Evolutionary conservation across 2,329 filamentous ascomycete species (phyloP).

Genomic region (Camillea tinctor): DNA sequence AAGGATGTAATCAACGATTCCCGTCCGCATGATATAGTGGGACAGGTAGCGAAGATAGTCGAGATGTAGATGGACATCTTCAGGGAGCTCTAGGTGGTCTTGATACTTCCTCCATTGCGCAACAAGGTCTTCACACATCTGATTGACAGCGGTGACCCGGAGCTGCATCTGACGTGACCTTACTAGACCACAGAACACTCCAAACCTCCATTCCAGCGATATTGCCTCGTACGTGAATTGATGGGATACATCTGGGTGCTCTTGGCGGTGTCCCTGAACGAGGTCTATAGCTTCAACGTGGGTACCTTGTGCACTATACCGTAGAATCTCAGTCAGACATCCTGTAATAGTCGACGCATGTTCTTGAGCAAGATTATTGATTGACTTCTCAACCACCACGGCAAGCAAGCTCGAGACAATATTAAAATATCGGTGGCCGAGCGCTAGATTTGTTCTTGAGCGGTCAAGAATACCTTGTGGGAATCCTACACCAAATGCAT

Average conservation of each 20-base stretch:
- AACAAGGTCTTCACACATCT: slow-evolving; percentile 71
- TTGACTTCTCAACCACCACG: slow-evolving; percentile 53
- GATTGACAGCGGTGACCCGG: slow-evolving; percentile 73
- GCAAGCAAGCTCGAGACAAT: slow-evolving; percentile 43
- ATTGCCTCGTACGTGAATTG: slow-evolving; percentile 50
- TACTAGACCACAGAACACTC: slow-evolving; percentile 68
- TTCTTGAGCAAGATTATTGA: slow-evolving; percentile 50
- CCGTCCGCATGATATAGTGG: slow-evolving; percentile 65
- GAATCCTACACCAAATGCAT: slow-evolving; percentile 13
- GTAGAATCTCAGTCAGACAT: slow-evolving; percentile 46
- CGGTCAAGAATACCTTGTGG: slow-evolving; percentile 24
- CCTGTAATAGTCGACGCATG: slow-evolving; percentile 39
- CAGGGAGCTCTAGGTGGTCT: slow-evolving; percentile 41
- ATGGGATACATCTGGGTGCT: slow-evolving; percentile 38
- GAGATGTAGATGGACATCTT: slow-evolving; percentile 30
- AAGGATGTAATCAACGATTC: slow-evolving; percentile 81
- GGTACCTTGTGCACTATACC: slow-evolving; percentile 38
- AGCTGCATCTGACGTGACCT: slow-evolving; percentile 88
- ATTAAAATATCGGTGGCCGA: slow-evolving; percentile 44
- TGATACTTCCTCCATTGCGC: slow-evolving; percentile 59
- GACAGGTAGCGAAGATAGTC: slow-evolving; percentile 65
- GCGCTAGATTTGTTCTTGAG: slow-evolving; percentile 35
- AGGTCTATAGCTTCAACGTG: slow-evolving; percentile 36
- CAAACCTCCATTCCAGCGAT: slow-evolving; percentile 67
- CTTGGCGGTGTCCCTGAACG: slow-evolving; percentile 32